Evolutionary conservation across 257 asterid species (phyloP).

Genomic region (Nyctanthes arbortristis): DNA sequence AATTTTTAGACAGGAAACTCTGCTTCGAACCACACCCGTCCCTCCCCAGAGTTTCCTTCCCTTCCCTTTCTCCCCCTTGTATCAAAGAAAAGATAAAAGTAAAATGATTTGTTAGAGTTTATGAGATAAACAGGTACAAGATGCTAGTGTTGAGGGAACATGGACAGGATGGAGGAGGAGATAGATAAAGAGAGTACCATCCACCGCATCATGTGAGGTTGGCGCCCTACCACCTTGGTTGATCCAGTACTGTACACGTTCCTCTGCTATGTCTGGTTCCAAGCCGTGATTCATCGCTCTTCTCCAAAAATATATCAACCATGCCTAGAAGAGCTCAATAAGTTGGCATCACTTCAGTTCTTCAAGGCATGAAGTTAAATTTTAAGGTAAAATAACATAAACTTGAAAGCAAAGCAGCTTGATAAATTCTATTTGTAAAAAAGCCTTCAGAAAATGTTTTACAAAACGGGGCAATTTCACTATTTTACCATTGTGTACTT

Average conservation of each 20-base stretch:
- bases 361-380: background rate
- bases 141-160: background rate
- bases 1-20: too few species aligned
- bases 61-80: too few species aligned
- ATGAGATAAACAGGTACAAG: background rate
- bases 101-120: background rate
- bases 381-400: background rate
- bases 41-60: too few species aligned
- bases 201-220: constrained; percentile 77
- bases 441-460: too few species aligned
- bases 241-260: constrained; percentile 75
- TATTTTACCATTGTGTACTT: too few species aligned
- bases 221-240: constrained; percentile 50
- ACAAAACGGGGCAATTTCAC: too few species aligned
- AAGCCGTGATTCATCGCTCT: constrained; percentile 66
- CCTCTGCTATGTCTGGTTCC: constrained; percentile 80
- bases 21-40: too few species aligned
- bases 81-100: too few species aligned
- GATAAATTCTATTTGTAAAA: too few species aligned
- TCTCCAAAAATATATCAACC: constrained; percentile 87
- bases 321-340: constrained; percentile 48
- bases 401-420: background rate
- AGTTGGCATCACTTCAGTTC: background rate
- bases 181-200: constrained; percentile 45
- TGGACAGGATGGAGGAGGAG: background rate